These are phyloP conservation scores for Talaromyces pinophilus DNA, from an alignment of 2,329 filamentous ascomycete genomes.

Conservation along the genomic window DNA sequence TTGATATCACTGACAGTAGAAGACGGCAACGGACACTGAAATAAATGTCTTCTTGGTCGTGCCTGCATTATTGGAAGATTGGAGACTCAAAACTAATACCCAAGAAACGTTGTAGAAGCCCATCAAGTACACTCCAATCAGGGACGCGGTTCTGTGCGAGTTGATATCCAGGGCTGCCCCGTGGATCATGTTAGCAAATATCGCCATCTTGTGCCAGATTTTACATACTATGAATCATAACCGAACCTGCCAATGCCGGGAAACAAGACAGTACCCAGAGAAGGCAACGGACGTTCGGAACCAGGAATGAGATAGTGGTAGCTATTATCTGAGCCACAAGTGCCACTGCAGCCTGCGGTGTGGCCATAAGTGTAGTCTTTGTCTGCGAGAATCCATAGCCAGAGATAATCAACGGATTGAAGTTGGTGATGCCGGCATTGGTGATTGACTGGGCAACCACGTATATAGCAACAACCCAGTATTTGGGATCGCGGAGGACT, in stretches of 20 bases:
- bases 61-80: slow-evolving; percentile 61
- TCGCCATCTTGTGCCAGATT: too few relatives aligned
- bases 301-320: neutral
- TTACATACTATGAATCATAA: slow-evolving; percentile 6
- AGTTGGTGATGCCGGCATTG: slow-evolving; percentile 11
- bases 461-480: neutral
- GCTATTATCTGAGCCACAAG: slow-evolving; percentile 6
- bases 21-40: neutral
- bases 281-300: slow-evolving; percentile 1
- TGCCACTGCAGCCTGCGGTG: neutral
- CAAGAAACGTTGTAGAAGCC: slow-evolving; percentile 13
- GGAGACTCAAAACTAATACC: slow-evolving; percentile 56
- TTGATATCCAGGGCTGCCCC: neutral
- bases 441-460: slow-evolving; percentile 3
- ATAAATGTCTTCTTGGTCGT: slow-evolving; percentile 53
- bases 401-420: slow-evolving; percentile 13
- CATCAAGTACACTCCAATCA: slow-evolving; percentile 8
- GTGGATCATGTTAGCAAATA: neutral
- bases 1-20: neutral
- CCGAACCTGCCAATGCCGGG: slow-evolving; percentile 3
- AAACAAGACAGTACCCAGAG: slow-evolving; percentile 7
- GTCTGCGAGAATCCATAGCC: slow-evolving; percentile 3
- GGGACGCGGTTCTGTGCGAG: neutral
- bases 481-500: slow-evolving; percentile 11
- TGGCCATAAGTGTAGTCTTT: slow-evolving; percentile 14